Evolutionary conservation across 2,329 filamentous ascomycete species (phyloP).

Genomic region (Beauveria brongniartii): DNA sequence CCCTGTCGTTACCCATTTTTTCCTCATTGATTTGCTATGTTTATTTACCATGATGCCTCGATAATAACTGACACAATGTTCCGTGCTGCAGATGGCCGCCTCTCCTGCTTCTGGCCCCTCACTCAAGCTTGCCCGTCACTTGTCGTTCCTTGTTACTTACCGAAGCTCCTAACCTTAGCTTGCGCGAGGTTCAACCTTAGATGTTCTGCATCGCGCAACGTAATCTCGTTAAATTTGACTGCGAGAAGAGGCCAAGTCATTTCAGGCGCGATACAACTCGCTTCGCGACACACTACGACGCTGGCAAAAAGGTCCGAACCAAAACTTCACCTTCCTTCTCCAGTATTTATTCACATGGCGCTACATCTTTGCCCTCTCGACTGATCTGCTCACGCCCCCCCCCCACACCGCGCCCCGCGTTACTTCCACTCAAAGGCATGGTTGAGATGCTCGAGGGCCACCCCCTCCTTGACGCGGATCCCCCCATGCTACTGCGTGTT

Average conservation of each 20-base stretch:
- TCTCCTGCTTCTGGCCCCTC: background rate
- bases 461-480: background rate
- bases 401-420: background rate
- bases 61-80: background rate
- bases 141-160: background rate
- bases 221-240: background rate
- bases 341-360: background rate
- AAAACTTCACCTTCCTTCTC: background rate
- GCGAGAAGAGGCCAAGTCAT: background rate
- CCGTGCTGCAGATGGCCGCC: background rate
- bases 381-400: constrained; percentile 1
- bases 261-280: background rate
- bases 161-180: background rate
- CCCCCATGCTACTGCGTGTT: background rate
- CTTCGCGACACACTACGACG: background rate
- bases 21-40: background rate
- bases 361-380: constrained; percentile 1
- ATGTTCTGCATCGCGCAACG: background rate
- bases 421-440: background rate
- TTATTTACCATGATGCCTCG: background rate
- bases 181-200: background rate
- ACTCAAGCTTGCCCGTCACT: background rate
- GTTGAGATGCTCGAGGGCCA: background rate
- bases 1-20: background rate
- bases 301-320: background rate